Conservation (phyloP, 768 basidiomycete species). For the Tylopilus sp. region DNA sequence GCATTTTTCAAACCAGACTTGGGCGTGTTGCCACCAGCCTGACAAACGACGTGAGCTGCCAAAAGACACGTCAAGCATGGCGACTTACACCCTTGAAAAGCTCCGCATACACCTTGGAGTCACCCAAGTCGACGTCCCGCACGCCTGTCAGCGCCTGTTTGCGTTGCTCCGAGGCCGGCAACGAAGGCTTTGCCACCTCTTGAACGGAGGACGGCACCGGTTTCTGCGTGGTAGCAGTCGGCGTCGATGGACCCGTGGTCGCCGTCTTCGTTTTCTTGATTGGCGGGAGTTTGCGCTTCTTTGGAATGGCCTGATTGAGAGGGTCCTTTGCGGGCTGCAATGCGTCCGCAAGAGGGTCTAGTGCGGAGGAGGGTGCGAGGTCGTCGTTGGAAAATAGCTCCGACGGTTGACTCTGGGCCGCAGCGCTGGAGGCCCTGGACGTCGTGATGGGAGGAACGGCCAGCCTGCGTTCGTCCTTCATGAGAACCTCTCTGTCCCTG, state of each 20-base stretch:
- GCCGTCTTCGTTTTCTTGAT: slow-evolving; percentile 64
- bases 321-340: slow-evolving; percentile 19
- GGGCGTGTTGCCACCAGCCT: slow-evolving; percentile 45
- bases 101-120: slow-evolving; percentile 58
- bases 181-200: slow-evolving; percentile 26
- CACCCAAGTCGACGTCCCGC: slow-evolving; percentile 61
- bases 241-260: slow-evolving; percentile 16
- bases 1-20: slow-evolving; percentile 49
- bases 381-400: slow-evolving; percentile 35
- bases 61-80: background rate
- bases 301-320: slow-evolving; percentile 33
- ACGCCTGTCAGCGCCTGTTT: slow-evolving; percentile 45
- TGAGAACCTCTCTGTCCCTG: slow-evolving; percentile 36
- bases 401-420: slow-evolving; percentile 30
- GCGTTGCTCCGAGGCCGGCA: slow-evolving; percentile 28
- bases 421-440: slow-evolving; percentile 29
- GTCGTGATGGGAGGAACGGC: slow-evolving; percentile 11
- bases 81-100: slow-evolving; percentile 55
- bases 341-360: slow-evolving; percentile 10
- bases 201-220: slow-evolving; percentile 10
- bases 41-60: background rate
- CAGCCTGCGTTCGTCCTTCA: slow-evolving; percentile 42
- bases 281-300: slow-evolving; percentile 63
- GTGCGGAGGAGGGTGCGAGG: background rate
- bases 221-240: slow-evolving; percentile 27